A percentile compares a stretch with the other conserved stretches of the same genome.
These are phyloP conservation scores for Pyricularia sp. DNA, from an alignment of 2,329 filamentous ascomycete species.

Conservation along the genomic window DNA sequence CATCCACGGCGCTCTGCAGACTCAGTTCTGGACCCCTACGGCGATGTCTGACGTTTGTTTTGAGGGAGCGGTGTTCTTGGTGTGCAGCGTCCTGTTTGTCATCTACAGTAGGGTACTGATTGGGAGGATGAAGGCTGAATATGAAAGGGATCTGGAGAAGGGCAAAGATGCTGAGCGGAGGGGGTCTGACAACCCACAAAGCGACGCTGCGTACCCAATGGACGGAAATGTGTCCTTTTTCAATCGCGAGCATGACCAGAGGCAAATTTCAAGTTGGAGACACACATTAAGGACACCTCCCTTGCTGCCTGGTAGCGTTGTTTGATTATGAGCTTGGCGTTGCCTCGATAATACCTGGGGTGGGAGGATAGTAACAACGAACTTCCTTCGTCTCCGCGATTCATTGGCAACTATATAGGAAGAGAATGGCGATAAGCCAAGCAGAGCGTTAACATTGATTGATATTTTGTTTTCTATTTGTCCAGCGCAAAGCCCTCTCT, in stretches of 20 bases:
- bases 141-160: conserved; percentile 11
- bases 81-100: conserved; percentile 19
- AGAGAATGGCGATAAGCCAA: too few relatives aligned
- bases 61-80: conserved; percentile 19
- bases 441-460: too few relatives aligned
- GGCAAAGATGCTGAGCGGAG: neutral
- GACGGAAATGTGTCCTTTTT: neutral
- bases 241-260: neutral
- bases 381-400: too few relatives aligned
- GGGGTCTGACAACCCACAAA: conserved; percentile 5
- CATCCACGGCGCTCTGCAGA: neutral
- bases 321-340: conserved; percentile 7
- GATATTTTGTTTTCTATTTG: too few relatives aligned
- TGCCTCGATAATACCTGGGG: too few relatives aligned
- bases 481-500: too few relatives aligned
- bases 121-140: conserved; percentile 19
- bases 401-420: too few relatives aligned
- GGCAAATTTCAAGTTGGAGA: neutral
- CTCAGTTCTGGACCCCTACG: conserved; percentile 28
- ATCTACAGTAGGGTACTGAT: conserved; percentile 22
- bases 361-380: too few relatives aligned
- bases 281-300: conserved; percentile 5
- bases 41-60: conserved; percentile 29
- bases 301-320: conserved; percentile 17
- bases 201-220: neutral